Conservation (phyloP, 805 yeast genomes). For the Hemisphaericaspora nanyangensis region DNA sequence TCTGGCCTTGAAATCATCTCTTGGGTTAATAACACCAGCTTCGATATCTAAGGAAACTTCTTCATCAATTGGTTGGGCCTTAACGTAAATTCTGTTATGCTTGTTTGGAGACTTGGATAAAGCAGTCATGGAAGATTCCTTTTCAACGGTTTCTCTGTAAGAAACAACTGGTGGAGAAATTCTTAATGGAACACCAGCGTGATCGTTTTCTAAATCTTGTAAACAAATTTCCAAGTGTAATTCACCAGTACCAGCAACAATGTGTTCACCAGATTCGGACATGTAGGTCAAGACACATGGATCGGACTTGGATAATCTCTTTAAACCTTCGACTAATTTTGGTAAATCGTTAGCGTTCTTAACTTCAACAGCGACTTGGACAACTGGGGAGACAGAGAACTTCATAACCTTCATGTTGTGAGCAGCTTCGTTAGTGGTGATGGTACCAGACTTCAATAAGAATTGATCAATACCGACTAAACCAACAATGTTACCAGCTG, state of each 20-base stretch:
- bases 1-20: conserved; percentile 98
- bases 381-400: conserved; percentile 99
- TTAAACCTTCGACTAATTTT: conserved; percentile 99
- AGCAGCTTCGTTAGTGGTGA: conserved; percentile 93
- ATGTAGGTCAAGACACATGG: conserved; percentile 93
- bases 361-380: conserved; percentile 98
- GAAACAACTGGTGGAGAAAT: conserved; percentile 97
- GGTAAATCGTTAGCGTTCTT: conserved; percentile 99
- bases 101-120: conserved; percentile 99
- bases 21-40: conserved; percentile 84
- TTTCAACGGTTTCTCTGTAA: conserved; percentile 97
- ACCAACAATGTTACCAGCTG: conserved; percentile 99
- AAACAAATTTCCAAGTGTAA: conserved; percentile 98
- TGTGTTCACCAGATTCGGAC: conserved; percentile 96
- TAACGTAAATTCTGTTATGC: conserved; percentile 99
- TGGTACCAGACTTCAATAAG: conserved; percentile 98
- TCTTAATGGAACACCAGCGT: conserved; percentile 98
- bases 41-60: conserved; percentile 91
- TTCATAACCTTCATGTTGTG: conserved; percentile 99
- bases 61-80: conserved; percentile 95
- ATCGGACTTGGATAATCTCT: conserved; percentile 99
- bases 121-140: conserved; percentile 92
- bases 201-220: conserved; percentile 94
- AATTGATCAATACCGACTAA: conserved; percentile 99
- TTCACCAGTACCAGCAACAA: conserved; percentile 99